Conservation (phyloP, 2,329 filamentous ascomycete species). For the Paramyrothecium sp. region DNA sequence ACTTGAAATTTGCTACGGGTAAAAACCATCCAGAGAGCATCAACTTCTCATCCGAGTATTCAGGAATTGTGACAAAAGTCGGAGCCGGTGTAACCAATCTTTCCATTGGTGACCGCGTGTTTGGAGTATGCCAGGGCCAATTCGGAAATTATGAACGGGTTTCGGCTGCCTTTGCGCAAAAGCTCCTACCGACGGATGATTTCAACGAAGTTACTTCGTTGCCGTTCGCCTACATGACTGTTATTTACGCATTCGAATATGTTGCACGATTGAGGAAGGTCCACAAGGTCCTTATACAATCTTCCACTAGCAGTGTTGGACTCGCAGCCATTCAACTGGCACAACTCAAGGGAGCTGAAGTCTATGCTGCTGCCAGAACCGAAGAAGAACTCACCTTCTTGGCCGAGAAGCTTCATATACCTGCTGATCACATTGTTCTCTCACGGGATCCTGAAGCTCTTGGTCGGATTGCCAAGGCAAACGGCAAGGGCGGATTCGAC, state of each 20-base stretch:
- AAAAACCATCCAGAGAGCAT: not conserved
- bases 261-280: not conserved
- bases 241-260: not conserved
- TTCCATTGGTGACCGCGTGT: not conserved
- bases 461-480: not conserved
- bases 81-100: not conserved
- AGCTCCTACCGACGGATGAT: not conserved
- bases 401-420: not conserved
- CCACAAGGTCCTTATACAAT: constrained; percentile 1
- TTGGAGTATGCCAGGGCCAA: not conserved
- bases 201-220: not conserved
- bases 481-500: not conserved
- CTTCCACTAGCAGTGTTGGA: not conserved
- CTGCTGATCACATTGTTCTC: not conserved
- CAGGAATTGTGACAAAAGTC: not conserved
- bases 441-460: not conserved
- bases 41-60: not conserved
- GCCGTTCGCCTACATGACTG: constrained; percentile 1
- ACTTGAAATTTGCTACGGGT: not conserved
- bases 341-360: not conserved
- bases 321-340: not conserved
- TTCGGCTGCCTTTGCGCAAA: not conserved
- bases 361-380: not conserved
- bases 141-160: not conserved
- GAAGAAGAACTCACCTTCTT: not conserved